Conservation (phyloP, 192 early-diverging fungal species). For the Linnemannia exigua region DNA sequence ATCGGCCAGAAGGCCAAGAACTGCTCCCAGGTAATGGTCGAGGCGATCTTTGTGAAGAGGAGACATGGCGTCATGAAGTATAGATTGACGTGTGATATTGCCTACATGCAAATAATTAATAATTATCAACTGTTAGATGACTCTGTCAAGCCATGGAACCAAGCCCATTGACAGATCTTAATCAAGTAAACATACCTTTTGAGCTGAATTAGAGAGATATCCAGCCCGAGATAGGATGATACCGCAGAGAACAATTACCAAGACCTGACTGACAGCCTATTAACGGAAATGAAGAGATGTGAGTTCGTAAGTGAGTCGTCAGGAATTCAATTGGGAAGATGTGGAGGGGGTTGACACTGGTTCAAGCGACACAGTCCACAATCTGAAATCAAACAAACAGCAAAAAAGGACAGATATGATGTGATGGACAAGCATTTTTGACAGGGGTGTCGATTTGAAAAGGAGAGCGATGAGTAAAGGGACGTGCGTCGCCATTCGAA, state of each 20-base stretch:
- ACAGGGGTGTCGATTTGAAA: background rate
- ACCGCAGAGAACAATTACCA: constrained; percentile 35
- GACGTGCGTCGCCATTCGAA: background rate
- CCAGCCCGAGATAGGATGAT: constrained; percentile 45
- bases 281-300: background rate
- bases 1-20: constrained; percentile 82
- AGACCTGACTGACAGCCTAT: constrained; percentile 52
- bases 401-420: background rate
- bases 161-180: background rate
- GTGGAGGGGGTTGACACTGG: background rate
- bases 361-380: background rate
- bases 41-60: constrained; percentile 81
- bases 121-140: background rate
- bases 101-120: constrained; percentile 33
- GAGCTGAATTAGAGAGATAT: constrained; percentile 49
- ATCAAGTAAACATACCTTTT: constrained; percentile 36
- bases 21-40: constrained; percentile 71
- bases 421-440: background rate
- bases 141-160: too few species aligned
- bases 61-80: constrained; percentile 83
- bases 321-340: background rate
- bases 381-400: background rate
- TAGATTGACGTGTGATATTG: constrained; percentile 72
- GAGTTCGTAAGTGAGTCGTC: background rate
- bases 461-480: background rate